Conservation (phyloP, 75 land plant genomes). For the Ceratopteris richardii region DNA sequence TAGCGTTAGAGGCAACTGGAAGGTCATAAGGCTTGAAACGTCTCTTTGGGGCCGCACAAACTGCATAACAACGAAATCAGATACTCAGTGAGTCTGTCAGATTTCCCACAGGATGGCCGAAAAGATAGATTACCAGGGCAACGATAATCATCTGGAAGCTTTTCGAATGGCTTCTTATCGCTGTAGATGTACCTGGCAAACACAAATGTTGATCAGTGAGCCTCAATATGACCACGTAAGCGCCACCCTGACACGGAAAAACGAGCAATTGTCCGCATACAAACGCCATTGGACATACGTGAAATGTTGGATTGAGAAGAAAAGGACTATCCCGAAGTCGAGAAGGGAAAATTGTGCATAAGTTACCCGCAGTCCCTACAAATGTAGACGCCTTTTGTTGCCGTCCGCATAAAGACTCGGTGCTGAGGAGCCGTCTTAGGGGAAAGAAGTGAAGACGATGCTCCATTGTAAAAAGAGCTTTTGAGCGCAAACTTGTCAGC, state of each 20-base stretch:
- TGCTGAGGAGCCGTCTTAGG: constrained; percentile 18
- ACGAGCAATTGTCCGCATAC: too few relatives aligned
- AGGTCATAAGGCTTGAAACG: constrained; percentile 73
- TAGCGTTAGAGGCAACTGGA: constrained; percentile 55
- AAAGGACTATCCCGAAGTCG: too few relatives aligned
- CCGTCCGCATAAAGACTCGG: constrained; percentile 50
- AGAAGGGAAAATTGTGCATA: too few relatives aligned
- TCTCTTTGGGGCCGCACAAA: constrained; percentile 88
- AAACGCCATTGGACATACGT: neutral
- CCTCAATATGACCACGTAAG: too few relatives aligned
- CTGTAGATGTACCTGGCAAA: constrained; percentile 72
- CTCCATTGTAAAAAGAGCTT: constrained; percentile 47
- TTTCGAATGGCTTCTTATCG: constrained; percentile 83
- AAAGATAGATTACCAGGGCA: constrained; percentile 61
- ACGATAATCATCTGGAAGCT: constrained; percentile 62
- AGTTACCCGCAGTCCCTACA: constrained; percentile 87
- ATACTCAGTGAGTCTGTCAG: neutral
- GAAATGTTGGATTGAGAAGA: neutral
- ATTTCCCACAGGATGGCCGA: neutral
- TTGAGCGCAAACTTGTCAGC: constrained; percentile 40
- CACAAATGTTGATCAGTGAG: too few relatives aligned
- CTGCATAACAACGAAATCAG: constrained; percentile 24
- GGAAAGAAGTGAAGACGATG: constrained; percentile 29
- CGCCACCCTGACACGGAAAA: neutral
- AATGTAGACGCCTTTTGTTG: constrained; percentile 71